Conservation (phyloP, 495 filamentous ascomycete species). For the Cercophora newfieldiana region DNA sequence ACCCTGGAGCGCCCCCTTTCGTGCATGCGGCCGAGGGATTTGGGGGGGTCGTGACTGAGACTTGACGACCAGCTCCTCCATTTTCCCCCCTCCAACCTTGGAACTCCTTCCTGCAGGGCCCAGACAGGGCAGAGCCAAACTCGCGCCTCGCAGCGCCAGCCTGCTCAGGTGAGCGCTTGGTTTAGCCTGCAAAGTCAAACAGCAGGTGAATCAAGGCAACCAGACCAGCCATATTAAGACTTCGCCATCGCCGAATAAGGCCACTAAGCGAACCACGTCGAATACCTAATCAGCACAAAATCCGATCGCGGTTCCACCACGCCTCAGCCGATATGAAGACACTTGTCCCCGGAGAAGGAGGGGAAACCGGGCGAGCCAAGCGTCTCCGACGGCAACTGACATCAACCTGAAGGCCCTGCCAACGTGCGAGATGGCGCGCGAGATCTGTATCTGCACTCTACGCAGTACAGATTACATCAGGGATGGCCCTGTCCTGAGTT, state of each 20-base stretch:
- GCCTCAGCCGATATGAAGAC: not conserved
- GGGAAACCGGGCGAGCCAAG: not conserved
- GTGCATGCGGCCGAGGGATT: not conserved
- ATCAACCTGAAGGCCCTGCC: not conserved
- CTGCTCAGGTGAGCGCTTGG: not conserved
- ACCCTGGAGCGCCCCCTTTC: not conserved
- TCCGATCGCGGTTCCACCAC: not conserved
- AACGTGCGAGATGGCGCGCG: not conserved
- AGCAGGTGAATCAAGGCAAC: slow-evolving; percentile 17
- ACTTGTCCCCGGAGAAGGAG: not conserved
- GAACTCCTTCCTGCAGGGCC: slow-evolving; percentile 11
- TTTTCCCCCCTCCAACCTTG: not conserved
- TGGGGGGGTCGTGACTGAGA: slow-evolving; percentile 9
- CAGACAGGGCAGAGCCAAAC: slow-evolving; percentile 1
- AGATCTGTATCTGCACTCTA: not conserved
- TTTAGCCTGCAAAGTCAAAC: slow-evolving; percentile 20
- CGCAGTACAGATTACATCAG: too few relatives aligned
- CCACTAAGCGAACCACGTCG: slow-evolving; percentile 5
- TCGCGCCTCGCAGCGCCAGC: not conserved
- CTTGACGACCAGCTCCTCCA: not conserved
- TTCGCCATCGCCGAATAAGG: slow-evolving; percentile 1
- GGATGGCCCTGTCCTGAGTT: not conserved
- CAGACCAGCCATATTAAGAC: slow-evolving; percentile 15
- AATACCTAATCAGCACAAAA: not conserved
- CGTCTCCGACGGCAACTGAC: not conserved